phyloP scores from a whole-genome alignment of 2,329 filamentous ascomycete species.

The Penicillium decumbens region DNA sequence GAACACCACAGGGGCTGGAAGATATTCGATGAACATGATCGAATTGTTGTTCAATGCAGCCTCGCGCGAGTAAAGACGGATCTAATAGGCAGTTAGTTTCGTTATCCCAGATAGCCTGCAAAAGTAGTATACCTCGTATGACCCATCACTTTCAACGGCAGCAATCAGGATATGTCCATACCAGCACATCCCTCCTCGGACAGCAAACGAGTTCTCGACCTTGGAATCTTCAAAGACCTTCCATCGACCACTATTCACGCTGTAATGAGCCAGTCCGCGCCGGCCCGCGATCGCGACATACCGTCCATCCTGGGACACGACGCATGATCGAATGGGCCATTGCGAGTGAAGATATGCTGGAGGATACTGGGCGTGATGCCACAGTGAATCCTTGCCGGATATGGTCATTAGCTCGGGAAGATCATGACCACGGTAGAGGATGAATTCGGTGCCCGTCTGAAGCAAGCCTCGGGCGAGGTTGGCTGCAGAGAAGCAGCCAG shows the following conservation, averaged over 20 bases:
- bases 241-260: slow-evolving; percentile 89
- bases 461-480: slow-evolving; percentile 87
- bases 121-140: slow-evolving; percentile 59
- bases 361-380: slow-evolving; percentile 87
- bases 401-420: slow-evolving; percentile 85
- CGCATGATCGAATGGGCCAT: slow-evolving; percentile 84
- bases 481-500: slow-evolving; percentile 83
- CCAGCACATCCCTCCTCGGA: slow-evolving; percentile 97
- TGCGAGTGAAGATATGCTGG: slow-evolving; percentile 80
- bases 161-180: slow-evolving; percentile 92
- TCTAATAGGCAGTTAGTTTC: slow-evolving; percentile 36
- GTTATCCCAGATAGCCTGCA: not conserved
- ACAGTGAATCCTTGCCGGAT: slow-evolving; percentile 86
- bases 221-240: slow-evolving; percentile 81
- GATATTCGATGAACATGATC: slow-evolving; percentile 68
- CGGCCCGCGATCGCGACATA: slow-evolving; percentile 96
- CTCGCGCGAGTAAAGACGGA: slow-evolving; percentile 91
- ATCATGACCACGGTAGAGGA: slow-evolving; percentile 92
- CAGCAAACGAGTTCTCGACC: slow-evolving; percentile 83
- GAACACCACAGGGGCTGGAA: slow-evolving; percentile 83
- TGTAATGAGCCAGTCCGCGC: slow-evolving; percentile 90
- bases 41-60: slow-evolving; percentile 67
- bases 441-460: slow-evolving; percentile 80
- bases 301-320: slow-evolving; percentile 84
- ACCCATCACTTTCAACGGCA: slow-evolving; percentile 78